These are phyloP conservation scores for Nicotiana knightiana DNA, from an alignment of 257 asterid genomes.

Conservation along the genomic window DNA sequence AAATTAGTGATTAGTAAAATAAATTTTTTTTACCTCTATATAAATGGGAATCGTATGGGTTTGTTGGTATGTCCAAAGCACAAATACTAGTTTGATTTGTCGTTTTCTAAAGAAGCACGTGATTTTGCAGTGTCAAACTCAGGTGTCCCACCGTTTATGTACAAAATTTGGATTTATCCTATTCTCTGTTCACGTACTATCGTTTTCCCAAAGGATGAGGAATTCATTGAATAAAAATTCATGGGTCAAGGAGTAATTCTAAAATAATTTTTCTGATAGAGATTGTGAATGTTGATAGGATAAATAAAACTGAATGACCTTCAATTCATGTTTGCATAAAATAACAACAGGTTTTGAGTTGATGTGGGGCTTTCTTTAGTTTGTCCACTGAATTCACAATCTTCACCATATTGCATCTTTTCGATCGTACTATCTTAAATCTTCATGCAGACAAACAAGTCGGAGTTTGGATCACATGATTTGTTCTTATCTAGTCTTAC, in stretches of 20 bases:
- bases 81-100: neutral
- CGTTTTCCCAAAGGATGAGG: neutral
- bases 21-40: no score
- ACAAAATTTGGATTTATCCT: neutral
- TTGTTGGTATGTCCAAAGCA: no score
- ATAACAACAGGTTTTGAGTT: neutral
- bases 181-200: neutral
- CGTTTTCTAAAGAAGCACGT: conserved; percentile 4
- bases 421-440: neutral
- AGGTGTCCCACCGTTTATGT: neutral
- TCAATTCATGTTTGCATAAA: neutral
- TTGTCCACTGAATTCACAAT: neutral
- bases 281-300: neutral
- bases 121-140: neutral
- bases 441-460: neutral
- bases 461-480: conserved; percentile 10
- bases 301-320: neutral
- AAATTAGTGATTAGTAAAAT: no score
- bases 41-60: no score
- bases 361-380: neutral
- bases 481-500: neutral
- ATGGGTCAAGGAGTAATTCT: no score
- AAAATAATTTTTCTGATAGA: neutral
- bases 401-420: neutral
- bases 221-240: no score